A percentile compares a stretch with the other conserved stretches of the same genome.
Evolutionary conservation across 192 early-diverging fungal genomes (phyloP).

Genomic region (Backusella liffmaniae): DNA sequence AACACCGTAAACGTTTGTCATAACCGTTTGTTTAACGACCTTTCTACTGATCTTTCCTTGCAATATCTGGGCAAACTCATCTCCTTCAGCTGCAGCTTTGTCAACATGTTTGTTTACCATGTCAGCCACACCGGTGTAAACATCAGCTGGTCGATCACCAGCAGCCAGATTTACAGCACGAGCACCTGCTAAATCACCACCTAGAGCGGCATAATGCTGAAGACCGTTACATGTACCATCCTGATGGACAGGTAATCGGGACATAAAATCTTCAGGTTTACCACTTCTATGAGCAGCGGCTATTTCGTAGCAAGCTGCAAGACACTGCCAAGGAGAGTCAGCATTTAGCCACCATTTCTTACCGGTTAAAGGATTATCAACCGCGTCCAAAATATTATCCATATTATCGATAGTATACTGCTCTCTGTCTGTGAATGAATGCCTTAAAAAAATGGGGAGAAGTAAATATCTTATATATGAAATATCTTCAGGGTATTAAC

Average conservation of each 20-base stretch:
- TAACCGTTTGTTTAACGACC: conserved; percentile 98
- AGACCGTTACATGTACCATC: conserved; percentile 98
- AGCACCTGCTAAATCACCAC: conserved; percentile 87
- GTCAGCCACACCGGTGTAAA: conserved; percentile 88
- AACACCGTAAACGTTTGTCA: conserved; percentile 99
- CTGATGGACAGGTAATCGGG: conserved; percentile 87
- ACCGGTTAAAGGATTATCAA: conserved; percentile 75
- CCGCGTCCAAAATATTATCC: conserved; percentile 81
- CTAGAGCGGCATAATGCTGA: conserved; percentile 98
- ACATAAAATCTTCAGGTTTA: conserved; percentile 69
- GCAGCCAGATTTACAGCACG: conserved; percentile 86
- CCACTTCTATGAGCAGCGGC: conserved; percentile 68
- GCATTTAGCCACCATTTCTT: conserved; percentile 86
- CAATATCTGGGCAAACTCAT: conserved; percentile 62
- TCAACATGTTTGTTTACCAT: conserved; percentile 69
- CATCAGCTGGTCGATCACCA: conserved; percentile 84
- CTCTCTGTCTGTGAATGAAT: conserved; percentile 81
- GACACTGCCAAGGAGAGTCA: conserved; percentile 92
- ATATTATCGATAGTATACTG: conserved; percentile 72
- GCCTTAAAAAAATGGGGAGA: conserved; percentile 17
- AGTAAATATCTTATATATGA: neutral
- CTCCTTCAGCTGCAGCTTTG: conserved; percentile 61
- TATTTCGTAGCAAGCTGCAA: conserved; percentile 88
- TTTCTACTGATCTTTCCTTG: conserved; percentile 79
- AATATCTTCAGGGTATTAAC: neutral